Evolutionary conservation across 305 asterid species (phyloP), one percentile per base, ranked within the genome.

Genomic region (Fraxinus xanthoxyloides): DNA sequence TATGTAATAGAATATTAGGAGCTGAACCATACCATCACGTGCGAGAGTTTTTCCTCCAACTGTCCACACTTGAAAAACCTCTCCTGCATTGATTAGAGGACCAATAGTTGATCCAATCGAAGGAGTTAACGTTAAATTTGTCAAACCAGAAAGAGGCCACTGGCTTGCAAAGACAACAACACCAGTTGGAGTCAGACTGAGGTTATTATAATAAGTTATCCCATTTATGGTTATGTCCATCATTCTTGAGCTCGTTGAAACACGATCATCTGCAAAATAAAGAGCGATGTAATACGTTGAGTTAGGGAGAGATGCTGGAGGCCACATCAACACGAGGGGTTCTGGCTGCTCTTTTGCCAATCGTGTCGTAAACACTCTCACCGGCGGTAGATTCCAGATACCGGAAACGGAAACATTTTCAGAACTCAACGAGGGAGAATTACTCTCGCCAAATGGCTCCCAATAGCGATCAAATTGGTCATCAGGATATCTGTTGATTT

Each of bases 311-410:
- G 90, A 81, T n/a, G 70, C 82, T 0, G 92, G 92, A 26, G 99
- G 99, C 99, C 99, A 95, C 23, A 43, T 80, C 65, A 95, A 80
- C 61, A 90, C 85, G 77, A 95, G 79, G 34, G 95, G 89, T 65
- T 85, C 91, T 0, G 89, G 87, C 24, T 83, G 84, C 82, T 79
- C 81, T 56, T 30, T 87, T 31, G 87, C 76, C 77, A 93, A 30
- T 51, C 87, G 85, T 9, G 98, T 89, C 79, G 86, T 92, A 70
- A 95, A 95, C 38, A 95, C 90, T 83, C 83, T 90, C 0, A 72
- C 67, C 23, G 99, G 98, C 7, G 99, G 99, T 17, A 88, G 83
- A 87, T 94, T 95, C 99, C 99, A 95, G 87, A 95, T 91, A 46
- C 97, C 97, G 2, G 98, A 91, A 73, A 87, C 90, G 3, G 90